Base-by-base conservation (phyloP, 352 stramenopile genomes). In the Globisporangium barbulae region DNA sequence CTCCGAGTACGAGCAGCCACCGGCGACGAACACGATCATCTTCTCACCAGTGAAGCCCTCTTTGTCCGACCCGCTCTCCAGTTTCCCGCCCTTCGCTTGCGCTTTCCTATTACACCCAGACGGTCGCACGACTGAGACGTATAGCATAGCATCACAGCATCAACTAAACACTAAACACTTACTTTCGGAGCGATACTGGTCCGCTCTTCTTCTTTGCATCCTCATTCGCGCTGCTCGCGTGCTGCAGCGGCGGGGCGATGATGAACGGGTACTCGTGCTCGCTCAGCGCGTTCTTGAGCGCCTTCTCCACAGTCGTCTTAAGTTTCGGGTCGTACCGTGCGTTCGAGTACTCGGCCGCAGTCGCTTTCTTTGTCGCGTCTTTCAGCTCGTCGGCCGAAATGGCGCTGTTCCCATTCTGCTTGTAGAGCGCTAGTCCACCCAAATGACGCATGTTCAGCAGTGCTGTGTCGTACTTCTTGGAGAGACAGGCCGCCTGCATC, bases 11-110 rank as follows among this genome's bases (percentile, higher is more conserved):
- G 91, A 93, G 56, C 97, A 87, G 1, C 97, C 97, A 33, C 97
- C 97, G 21, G 88, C 88, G 37, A 98, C 84, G 59, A 98, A 99
- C 6, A 99, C 91, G 67, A 99, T 91, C 70, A 97, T 88, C 64
- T 98, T 96, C 58, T 95, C 91, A 31, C 88, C 86, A 2, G 65
- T 72, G 57, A 93, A 91, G 0, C 64, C 67, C 13, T 85, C 82
- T 31, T 75, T 85, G 13, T 86, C 78, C 15, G 55, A 61, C 52
- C 53, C 59, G 68, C 63, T 30, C 31, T 79, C 68, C 19, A 61
- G 37, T 22, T 80, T 85, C 5, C 70, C 61, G 5, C 15, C 35
- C 37, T 71, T 71, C 8, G 53, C 65, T 45, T 57, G 53, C 5
- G 67, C 53, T 65, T 83, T 87, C 63, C 78, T 88, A 56, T 35